phyloP scores from a whole-genome alignment of 352 stramenopile species.

The Phytophthora brassicae region DNA sequence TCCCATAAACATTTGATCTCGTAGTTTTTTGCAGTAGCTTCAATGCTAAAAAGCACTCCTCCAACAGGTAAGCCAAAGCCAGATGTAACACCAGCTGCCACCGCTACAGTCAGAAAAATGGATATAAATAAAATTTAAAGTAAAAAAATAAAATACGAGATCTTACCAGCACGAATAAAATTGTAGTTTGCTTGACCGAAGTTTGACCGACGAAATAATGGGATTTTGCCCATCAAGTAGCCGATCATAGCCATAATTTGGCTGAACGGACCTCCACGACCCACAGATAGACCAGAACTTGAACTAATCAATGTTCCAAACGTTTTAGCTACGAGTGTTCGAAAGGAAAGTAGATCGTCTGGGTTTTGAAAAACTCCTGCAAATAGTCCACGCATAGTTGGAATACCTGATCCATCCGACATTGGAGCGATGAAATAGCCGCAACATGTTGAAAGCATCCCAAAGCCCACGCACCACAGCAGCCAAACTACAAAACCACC shows the following conservation, averaged over 20 bases:
- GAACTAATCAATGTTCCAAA: conserved; percentile 69
- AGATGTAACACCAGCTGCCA: conserved; percentile 76
- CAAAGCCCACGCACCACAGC: conserved; percentile 57
- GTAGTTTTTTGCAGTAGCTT: conserved; percentile 83
- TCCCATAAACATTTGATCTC: conserved; percentile 88
- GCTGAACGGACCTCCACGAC: conserved; percentile 69
- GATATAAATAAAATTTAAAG: too few relatives aligned
- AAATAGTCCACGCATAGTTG: conserved; percentile 80
- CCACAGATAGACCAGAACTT: conserved; percentile 70
- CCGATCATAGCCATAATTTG: conserved; percentile 81
- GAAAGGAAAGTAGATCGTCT: conserved; percentile 61
- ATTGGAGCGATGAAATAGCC: conserved; percentile 54
- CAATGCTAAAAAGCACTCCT: conserved; percentile 80
- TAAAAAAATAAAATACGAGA: too few relatives aligned
- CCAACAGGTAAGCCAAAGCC: conserved; percentile 80
- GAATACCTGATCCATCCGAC: conserved; percentile 78
- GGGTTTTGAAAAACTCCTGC: conserved; percentile 80
- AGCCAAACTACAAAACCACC: conserved; percentile 69
- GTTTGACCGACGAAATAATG: conserved; percentile 68
- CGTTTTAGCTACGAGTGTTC: conserved; percentile 70
- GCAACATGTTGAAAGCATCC: conserved; percentile 62
- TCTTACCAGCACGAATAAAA: conserved; percentile 65
- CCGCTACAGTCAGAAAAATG: too few relatives aligned
- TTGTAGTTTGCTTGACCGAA: conserved; percentile 77
- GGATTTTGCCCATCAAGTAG: conserved; percentile 64